Evolutionary conservation across 257 asterid species (phyloP).

Genomic region (Nicotiana undulata): DNA sequence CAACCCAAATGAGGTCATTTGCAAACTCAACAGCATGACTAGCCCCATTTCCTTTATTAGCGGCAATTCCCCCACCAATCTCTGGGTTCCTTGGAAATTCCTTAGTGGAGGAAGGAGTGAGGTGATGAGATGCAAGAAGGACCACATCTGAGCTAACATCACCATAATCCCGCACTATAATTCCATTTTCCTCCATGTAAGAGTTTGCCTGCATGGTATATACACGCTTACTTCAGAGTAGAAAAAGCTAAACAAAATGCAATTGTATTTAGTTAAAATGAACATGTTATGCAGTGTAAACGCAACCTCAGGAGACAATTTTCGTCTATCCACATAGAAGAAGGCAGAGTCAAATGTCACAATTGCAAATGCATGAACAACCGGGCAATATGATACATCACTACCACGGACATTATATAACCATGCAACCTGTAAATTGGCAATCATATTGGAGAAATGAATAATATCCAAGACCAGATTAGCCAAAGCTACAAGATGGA

Average conservation of each 20-base stretch:
- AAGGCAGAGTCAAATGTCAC: conserved; percentile 74
- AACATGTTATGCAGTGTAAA: conserved; percentile 3
- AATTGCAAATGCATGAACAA: conserved; percentile 88
- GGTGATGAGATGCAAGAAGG: conserved; percentile 69
- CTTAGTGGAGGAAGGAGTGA: conserved; percentile 29
- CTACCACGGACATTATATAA: conserved; percentile 82
- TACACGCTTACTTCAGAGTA: conserved; percentile 3
- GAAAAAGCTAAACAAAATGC: conserved; percentile 10
- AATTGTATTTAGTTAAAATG: background rate
- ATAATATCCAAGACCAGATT: background rate
- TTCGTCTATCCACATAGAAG: conserved; percentile 74
- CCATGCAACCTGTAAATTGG: conserved; percentile 74
- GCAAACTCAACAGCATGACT: conserved; percentile 14
- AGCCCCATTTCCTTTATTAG: background rate
- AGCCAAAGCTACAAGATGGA: background rate
- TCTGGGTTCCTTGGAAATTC: conserved; percentile 7
- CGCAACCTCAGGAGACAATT: conserved; percentile 71
- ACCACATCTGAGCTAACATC: conserved; percentile 61
- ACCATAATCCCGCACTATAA: conserved; percentile 59
- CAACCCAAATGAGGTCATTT: conserved; percentile 65
- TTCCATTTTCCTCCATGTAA: conserved; percentile 56
- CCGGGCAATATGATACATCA: conserved; percentile 80
- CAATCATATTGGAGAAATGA: background rate
- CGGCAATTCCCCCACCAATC: background rate
- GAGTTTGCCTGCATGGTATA: conserved; percentile 43